Base-by-base conservation (phyloP, 2,329 filamentous ascomycete genomes). In the Neonectria sp. region DNA sequence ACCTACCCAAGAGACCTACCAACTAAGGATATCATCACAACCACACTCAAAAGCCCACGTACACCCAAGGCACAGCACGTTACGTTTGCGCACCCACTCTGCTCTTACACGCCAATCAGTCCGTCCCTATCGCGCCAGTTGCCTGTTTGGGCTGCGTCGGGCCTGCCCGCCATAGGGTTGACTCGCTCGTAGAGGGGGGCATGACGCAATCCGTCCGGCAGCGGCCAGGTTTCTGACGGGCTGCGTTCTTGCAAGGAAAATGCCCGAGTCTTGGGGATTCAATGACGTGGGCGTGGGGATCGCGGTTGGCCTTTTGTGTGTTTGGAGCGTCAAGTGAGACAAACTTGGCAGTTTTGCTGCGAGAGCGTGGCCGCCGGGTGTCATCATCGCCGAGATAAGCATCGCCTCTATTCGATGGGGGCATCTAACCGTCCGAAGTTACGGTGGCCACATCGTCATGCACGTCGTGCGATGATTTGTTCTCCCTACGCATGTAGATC, bases 21-120 rank as follows among this genome's bases (percentile, higher is more conserved):
- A n/a, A 17, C 27, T 49, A 45, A 11, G 17, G 49, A 60, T 66
- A 63, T 52, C 58, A 60, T 56, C 43, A 59, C 62, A 31, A 37
- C 35, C 35, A 46, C 55, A 60, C 61, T 33, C 53, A 35, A 35
- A 35, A 35, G 33, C 33, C 33, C 33, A 35, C 33, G 33, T 35
- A 35, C 11, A 35, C 33, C 33, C 12, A 35, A 13, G 33, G 4
- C 31, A 60, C 57, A 31, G 37, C 40, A 37, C 56, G 33, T 61
- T 61, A 61, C 58, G 58, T 40, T 62, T 58, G 29, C 46, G 53
- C 63, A 61, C 48, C 63, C 63, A 66, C 58, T 61, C 46, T 51
- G 24, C 6, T 12, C n/a, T 25, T n/a, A 17, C 25, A 21, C 48
- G 25, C 49, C 58, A 60, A 62, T 58, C 37, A 31, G 24, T 33